A percentile compares a stretch with the other conserved stretches of the same genome.
These are phyloP conservation scores for Rhodotorula taiwanensis DNA, from an alignment of 768 basidiomycete genomes.

Conservation along the genomic window DNA sequence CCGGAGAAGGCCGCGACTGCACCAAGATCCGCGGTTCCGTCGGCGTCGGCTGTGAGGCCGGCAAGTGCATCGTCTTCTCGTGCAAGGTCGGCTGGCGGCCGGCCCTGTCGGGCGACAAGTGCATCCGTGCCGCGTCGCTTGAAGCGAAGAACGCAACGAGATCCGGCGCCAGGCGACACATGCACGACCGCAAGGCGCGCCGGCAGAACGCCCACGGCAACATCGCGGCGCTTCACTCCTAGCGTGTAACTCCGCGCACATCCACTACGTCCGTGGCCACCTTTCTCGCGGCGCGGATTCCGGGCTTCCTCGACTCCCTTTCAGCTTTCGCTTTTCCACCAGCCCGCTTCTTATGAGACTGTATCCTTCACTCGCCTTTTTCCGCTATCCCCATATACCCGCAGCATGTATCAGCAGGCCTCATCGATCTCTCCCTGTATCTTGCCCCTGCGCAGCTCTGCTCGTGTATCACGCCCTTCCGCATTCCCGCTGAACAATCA, in stretches of 20 bases:
- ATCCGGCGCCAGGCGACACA: neutral
- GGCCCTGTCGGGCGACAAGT: constrained; percentile 16
- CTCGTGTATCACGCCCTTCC: no score
- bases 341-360: neutral
- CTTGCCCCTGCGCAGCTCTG: no score
- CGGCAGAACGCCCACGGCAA: no score
- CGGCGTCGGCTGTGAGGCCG: constrained; percentile 43
- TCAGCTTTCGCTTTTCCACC: neutral
- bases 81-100: constrained; percentile 36
- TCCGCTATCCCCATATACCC: no score
- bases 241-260: neutral
- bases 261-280: neutral
- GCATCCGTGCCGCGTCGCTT: constrained; percentile 7
- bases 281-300: neutral
- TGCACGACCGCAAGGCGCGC: neutral
- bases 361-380: no score
- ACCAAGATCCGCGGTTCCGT: constrained; percentile 56
- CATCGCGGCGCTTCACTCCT: no score
- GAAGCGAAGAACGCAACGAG: neutral
- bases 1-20: constrained; percentile 66
- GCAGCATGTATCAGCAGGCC: no score
- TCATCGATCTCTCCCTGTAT: no score
- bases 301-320: neutral
- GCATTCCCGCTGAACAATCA: no score
- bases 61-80: constrained; percentile 48